phyloP scores from a whole-genome alignment of 441 rosid species.

The Gossypium lobatum region DNA sequence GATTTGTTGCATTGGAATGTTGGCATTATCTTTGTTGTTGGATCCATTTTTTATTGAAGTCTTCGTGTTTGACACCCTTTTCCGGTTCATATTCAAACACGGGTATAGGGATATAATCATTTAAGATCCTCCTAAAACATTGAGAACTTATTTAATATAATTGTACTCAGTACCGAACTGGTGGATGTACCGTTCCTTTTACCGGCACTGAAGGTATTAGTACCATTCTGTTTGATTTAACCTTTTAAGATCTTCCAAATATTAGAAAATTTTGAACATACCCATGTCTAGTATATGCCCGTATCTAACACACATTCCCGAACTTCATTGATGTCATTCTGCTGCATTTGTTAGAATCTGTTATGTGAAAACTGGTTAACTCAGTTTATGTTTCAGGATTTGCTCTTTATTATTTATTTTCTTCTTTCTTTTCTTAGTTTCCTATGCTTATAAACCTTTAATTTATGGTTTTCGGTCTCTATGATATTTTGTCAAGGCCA shows the following conservation, averaged over 20 bases:
- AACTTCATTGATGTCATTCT: background rate
- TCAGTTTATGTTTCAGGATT: background rate
- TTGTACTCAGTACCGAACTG: too few species aligned
- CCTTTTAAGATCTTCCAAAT: too few species aligned
- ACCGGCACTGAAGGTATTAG: too few species aligned
- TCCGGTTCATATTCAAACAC: background rate
- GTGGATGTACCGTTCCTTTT: too few species aligned
- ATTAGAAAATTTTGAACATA: too few species aligned
- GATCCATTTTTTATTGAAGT: background rate
- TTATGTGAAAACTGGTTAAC: background rate
- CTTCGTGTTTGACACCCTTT: background rate
- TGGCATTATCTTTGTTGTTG: background rate
- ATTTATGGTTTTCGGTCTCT: background rate
- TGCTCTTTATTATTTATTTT: background rate
- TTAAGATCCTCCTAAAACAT: too few species aligned
- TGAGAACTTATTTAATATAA: too few species aligned
- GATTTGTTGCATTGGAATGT: background rate
- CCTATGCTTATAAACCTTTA: background rate
- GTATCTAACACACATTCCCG: too few species aligned
- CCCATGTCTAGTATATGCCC: too few species aligned
- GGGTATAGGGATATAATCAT: background rate
- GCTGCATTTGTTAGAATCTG: background rate
- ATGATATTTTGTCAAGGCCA: constrained; percentile 44
- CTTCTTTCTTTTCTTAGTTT: background rate
- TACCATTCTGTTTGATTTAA: too few species aligned